These are phyloP conservation scores for Groenewaldozyma auringiensis DNA, from an alignment of 1,139 yeast genomes.

Conservation along the genomic window DNA sequence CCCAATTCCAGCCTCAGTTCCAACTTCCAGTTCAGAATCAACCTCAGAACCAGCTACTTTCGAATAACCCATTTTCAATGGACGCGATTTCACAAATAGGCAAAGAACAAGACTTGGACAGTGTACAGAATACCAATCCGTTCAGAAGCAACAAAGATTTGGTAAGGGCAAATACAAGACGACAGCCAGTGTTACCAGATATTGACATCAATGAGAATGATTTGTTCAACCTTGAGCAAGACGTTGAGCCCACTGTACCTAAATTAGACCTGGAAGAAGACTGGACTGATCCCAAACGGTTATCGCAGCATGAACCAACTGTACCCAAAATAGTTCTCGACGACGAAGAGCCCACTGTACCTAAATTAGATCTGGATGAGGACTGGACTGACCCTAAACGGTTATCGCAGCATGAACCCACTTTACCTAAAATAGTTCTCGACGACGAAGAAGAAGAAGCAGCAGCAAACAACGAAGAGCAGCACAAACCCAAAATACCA, in stretches of 20 bases:
- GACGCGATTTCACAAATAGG: not conserved
- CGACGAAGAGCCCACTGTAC: constrained; percentile 6
- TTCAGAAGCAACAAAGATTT: not conserved
- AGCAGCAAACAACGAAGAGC: not conserved
- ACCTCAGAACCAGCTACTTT: not conserved
- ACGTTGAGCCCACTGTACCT: constrained; percentile 8
- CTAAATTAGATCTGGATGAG: not conserved
- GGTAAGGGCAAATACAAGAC: not conserved
- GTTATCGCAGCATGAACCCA: constrained; percentile 7
- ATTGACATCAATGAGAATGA: constrained; percentile 3
- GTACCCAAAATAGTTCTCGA: constrained; percentile 7
- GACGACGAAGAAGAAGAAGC: constrained; percentile 5
- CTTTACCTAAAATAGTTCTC: constrained; percentile 11
- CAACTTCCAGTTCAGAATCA: not conserved
- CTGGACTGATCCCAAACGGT: not conserved
- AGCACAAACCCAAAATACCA: not conserved
- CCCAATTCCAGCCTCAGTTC: not conserved
- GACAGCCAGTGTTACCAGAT: constrained; percentile 3
- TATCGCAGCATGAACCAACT: constrained; percentile 6
- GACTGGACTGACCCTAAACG: not conserved
- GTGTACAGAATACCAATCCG: not conserved
- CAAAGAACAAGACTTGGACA: constrained; percentile 8
- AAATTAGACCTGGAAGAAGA: constrained; percentile 8
- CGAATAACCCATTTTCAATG: not conserved
- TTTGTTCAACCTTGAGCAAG: not conserved